A percentile compares a stretch with the other conserved stretches of the same genome.
phyloP scores from a whole-genome alignment of 2,329 filamentous ascomycete species.

The Trichoderma semiorbis region DNA sequence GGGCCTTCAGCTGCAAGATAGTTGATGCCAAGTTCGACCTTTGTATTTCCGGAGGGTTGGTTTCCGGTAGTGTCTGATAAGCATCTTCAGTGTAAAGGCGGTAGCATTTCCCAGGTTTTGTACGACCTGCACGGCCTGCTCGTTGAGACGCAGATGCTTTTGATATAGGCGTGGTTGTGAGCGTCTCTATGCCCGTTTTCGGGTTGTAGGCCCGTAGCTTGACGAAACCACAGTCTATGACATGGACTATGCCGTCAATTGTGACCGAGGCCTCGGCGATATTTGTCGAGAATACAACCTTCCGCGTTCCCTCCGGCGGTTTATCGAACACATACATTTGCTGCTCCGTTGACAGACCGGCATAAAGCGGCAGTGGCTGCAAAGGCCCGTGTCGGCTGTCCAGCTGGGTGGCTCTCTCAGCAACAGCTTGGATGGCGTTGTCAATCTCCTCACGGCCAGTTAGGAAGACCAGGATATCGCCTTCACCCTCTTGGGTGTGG shows the following conservation, averaged over 20 bases:
- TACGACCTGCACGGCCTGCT: slow-evolving; percentile 84
- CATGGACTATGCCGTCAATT: slow-evolving; percentile 86
- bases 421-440: slow-evolving; percentile 70
- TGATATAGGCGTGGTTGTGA: slow-evolving; percentile 78
- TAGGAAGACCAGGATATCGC: slow-evolving; percentile 87
- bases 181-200: slow-evolving; percentile 77
- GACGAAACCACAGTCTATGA: slow-evolving; percentile 86
- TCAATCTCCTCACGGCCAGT: slow-evolving; percentile 95
- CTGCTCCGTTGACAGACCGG: slow-evolving; percentile 82
- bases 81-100: slow-evolving; percentile 80
- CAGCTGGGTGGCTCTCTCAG: slow-evolving; percentile 65
- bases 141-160: slow-evolving; percentile 92
- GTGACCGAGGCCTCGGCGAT: slow-evolving; percentile 96
- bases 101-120: slow-evolving; percentile 89
- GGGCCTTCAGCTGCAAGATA: slow-evolving; percentile 85
- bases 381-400: slow-evolving; percentile 32
- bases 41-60: slow-evolving; percentile 86
- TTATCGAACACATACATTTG: slow-evolving; percentile 95
- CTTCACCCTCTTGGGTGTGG: slow-evolving; percentile 72
- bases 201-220: slow-evolving; percentile 87
- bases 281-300: slow-evolving; percentile 91
- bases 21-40: slow-evolving; percentile 85
- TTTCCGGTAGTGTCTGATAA: slow-evolving; percentile 62
- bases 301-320: slow-evolving; percentile 74
- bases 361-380: slow-evolving; percentile 70